A percentile compares a stretch with the other conserved stretches of the same genome.
These are phyloP conservation scores for Pisolithus sp. DNA, from an alignment of 768 basidiomycete genomes.

Conservation along the genomic window DNA sequence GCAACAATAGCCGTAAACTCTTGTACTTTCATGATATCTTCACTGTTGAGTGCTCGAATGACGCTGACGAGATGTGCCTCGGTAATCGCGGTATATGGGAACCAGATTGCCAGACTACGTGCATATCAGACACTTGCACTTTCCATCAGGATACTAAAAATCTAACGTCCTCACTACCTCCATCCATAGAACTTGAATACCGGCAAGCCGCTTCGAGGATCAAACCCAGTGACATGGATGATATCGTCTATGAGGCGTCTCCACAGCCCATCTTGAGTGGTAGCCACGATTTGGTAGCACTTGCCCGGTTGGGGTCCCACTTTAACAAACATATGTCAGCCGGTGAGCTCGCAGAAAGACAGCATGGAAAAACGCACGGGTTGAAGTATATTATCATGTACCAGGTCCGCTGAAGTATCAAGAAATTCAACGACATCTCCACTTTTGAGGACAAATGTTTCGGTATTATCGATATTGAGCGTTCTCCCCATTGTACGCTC, in stretches of 20 bases:
- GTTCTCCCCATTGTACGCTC: slow-evolving; percentile 8
- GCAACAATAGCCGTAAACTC: slow-evolving; percentile 13
- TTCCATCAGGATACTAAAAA: too few relatives aligned
- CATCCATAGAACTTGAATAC: too few relatives aligned
- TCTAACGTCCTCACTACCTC: too few relatives aligned
- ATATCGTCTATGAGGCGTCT: too few relatives aligned
- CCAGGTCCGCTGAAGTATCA: not conserved
- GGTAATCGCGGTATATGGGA: slow-evolving; percentile 2
- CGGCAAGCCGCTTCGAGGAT: not conserved
- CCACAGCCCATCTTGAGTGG: too few relatives aligned
- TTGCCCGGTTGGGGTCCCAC: slow-evolving; percentile 2
- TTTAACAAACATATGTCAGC: too few relatives aligned
- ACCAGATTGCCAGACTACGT: not conserved
- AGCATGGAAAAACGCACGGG: not conserved
- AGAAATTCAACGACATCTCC: slow-evolving; percentile 4
- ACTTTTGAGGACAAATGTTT: not conserved
- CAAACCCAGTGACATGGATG: slow-evolving; percentile 7
- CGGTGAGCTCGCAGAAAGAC: too few relatives aligned
- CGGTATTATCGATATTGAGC: not conserved
- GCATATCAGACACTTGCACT: too few relatives aligned
- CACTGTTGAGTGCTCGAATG: not conserved
- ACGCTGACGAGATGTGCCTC: slow-evolving; percentile 9
- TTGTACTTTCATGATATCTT: slow-evolving; percentile 2
- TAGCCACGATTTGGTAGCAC: not conserved
- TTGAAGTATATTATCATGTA: not conserved